A percentile compares a stretch with the other conserved stretches of the same genome.
These are phyloP conservation scores for Ophiostoma sp. DNA, from an alignment of 2,329 filamentous ascomycete genomes.

Conservation along the genomic window DNA sequence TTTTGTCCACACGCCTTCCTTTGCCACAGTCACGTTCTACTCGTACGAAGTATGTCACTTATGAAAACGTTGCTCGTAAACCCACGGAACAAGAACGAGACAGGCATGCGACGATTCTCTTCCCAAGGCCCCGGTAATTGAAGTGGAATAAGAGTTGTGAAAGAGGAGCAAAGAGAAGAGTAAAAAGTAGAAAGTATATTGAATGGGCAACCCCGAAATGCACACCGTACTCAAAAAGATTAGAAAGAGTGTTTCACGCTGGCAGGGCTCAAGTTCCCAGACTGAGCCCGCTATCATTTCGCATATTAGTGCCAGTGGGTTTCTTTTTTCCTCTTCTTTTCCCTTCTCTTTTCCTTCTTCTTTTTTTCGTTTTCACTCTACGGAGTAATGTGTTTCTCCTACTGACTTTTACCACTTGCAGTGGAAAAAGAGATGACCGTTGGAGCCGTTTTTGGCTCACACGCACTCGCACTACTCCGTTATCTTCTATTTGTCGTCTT, in stretches of 20 bases:
- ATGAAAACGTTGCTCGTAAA: too few relatives aligned
- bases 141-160: conserved; percentile 2
- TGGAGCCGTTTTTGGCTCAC: not conserved
- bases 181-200: not conserved
- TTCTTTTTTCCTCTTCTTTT: not conserved
- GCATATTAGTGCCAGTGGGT: not conserved
- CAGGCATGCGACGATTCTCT: not conserved
- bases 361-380: too few relatives aligned
- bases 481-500: not conserved
- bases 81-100: not conserved
- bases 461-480: not conserved
- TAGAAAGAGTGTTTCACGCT: not conserved
- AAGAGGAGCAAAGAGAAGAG: not conserved
- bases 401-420: not conserved
- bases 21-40: too few relatives aligned
- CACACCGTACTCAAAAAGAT: not conserved
- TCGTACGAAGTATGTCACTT: too few relatives aligned
- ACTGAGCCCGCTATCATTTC: not conserved
- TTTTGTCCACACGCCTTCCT: too few relatives aligned
- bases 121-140: conserved; percentile 14
- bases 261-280: not conserved
- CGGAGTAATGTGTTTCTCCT: too few relatives aligned
- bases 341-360: too few relatives aligned
- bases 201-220: not conserved
- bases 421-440: not conserved